Percentiles rank a stretch among this genome's conserved stretches.
phyloP scores from a whole-genome alignment of 2,329 filamentous ascomycete species.

The Metarhizium sp. region DNA sequence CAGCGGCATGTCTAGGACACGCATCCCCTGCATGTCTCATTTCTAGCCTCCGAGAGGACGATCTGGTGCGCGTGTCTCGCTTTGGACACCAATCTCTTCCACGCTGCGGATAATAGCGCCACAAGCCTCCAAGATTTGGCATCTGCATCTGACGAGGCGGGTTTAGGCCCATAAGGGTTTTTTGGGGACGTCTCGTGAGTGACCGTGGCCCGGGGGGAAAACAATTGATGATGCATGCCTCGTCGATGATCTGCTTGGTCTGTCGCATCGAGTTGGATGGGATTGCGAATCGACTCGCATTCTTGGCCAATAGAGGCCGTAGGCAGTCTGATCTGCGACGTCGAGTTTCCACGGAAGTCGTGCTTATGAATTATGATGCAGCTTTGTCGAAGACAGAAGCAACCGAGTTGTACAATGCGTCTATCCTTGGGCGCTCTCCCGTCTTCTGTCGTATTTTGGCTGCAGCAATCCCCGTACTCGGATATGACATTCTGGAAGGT shows the following conservation, averaged over 20 bases:
- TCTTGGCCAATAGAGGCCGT: background rate
- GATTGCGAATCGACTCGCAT: background rate
- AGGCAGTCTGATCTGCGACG: background rate
- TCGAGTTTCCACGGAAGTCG: background rate
- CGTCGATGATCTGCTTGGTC: background rate
- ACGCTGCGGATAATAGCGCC: slow-evolving; percentile 3
- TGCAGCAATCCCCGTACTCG: background rate
- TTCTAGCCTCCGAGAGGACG: slow-evolving; percentile 23
- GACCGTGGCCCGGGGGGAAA: background rate
- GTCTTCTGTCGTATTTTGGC: background rate
- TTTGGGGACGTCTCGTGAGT: too few relatives aligned
- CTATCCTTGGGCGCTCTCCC: background rate
- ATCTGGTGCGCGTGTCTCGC: slow-evolving; percentile 18
- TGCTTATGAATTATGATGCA: background rate
- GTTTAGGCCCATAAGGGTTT: background rate
- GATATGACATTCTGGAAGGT: slow-evolving; percentile 1
- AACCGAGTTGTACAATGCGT: too few relatives aligned
- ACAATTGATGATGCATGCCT: background rate
- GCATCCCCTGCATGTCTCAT: slow-evolving; percentile 26
- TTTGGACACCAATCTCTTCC: slow-evolving; percentile 9
- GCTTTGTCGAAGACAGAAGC: background rate
- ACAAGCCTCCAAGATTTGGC: background rate
- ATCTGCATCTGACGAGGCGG: background rate
- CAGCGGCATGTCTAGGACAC: slow-evolving; percentile 25
- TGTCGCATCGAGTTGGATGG: background rate